These are phyloP conservation scores for Yamadazyma sp. DNA, from an alignment of 805 yeast species.

Conservation along the genomic window DNA sequence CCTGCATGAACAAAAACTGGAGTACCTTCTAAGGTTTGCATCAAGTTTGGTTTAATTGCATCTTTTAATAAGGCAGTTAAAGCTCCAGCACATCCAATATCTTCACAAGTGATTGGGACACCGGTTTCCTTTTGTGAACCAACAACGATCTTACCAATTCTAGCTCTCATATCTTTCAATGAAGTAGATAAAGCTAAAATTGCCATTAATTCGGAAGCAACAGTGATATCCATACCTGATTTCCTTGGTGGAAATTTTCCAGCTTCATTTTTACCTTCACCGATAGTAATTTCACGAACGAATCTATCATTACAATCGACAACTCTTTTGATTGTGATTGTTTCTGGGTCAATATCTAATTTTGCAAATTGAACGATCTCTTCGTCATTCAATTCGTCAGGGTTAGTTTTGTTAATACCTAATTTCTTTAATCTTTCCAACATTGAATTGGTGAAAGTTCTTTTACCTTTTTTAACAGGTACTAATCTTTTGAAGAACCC, in stretches of 20 bases:
- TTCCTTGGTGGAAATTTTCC: slow-evolving; percentile 49
- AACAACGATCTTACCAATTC: slow-evolving; percentile 74
- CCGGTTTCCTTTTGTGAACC: slow-evolving; percentile 63
- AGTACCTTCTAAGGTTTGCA: slow-evolving; percentile 97
- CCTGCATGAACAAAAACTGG: slow-evolving; percentile 98
- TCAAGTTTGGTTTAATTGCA: slow-evolving; percentile 92
- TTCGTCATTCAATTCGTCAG: slow-evolving; percentile 68
- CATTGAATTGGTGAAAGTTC: slow-evolving; percentile 69
- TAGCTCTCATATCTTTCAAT: slow-evolving; percentile 65
- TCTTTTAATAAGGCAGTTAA: slow-evolving; percentile 91
- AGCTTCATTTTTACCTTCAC: slow-evolving; percentile 76
- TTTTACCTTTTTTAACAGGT: slow-evolving; percentile 67
- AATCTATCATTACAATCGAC: slow-evolving; percentile 83
- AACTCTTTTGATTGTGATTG: slow-evolving; percentile 80
- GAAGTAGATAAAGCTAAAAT: slow-evolving; percentile 72
- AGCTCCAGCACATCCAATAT: slow-evolving; percentile 94
- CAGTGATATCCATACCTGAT: slow-evolving; percentile 82
- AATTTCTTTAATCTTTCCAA: slow-evolving; percentile 61
- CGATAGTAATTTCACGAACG: slow-evolving; percentile 73
- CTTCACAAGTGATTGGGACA: slow-evolving; percentile 88
- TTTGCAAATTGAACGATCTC: slow-evolving; percentile 64
- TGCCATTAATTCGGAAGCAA: slow-evolving; percentile 86
- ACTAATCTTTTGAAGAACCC: slow-evolving; percentile 74
- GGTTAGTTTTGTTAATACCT: slow-evolving; percentile 67
- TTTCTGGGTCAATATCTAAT: slow-evolving; percentile 72